Conservation (phyloP, 768 basidiomycete species). For the Mycena vitilis region DNA sequence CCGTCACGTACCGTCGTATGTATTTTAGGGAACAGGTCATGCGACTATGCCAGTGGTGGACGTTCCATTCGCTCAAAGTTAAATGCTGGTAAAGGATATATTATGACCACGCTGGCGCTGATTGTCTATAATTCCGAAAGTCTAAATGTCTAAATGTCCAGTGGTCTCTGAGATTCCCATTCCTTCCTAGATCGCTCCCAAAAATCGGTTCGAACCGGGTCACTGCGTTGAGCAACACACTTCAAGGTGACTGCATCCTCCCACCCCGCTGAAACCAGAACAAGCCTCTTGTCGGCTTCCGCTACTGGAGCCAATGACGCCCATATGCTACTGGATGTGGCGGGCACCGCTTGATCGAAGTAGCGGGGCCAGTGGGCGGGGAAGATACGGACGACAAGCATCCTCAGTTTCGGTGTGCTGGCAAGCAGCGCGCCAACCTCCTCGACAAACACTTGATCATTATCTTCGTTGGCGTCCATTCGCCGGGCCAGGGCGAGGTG, state of each 20-base stretch:
- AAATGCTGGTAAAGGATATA: neutral
- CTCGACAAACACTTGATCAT: slow-evolving; percentile 51
- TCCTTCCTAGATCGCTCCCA: slow-evolving; percentile 23
- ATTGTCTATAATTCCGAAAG: neutral
- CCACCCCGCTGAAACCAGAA: slow-evolving; percentile 33
- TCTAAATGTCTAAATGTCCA: slow-evolving; percentile 14
- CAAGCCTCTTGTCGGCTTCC: slow-evolving; percentile 26
- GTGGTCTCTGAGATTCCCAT: slow-evolving; percentile 10
- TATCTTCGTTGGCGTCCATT: slow-evolving; percentile 54
- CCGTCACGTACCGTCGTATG: too few relatives aligned
- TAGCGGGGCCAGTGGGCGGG: slow-evolving; percentile 33
- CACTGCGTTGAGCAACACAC: too few relatives aligned
- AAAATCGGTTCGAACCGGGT: slow-evolving; percentile 5
- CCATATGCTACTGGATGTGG: slow-evolving; percentile 31
- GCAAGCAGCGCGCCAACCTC: slow-evolving; percentile 47
- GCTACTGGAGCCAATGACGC: slow-evolving; percentile 26
- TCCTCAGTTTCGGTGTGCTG: slow-evolving; percentile 43
- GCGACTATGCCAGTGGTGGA: too few relatives aligned
- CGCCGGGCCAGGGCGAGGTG: slow-evolving; percentile 55
- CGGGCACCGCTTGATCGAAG: neutral
- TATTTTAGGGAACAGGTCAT: too few relatives aligned
- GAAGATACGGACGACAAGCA: slow-evolving; percentile 43
- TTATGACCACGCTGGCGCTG: slow-evolving; percentile 5
- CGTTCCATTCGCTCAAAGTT: too few relatives aligned
- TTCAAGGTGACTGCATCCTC: neutral